These are phyloP conservation scores for Globisporangium megalacanthum DNA, from an alignment of 352 stramenopile genomes.

Conservation along the genomic window DNA sequence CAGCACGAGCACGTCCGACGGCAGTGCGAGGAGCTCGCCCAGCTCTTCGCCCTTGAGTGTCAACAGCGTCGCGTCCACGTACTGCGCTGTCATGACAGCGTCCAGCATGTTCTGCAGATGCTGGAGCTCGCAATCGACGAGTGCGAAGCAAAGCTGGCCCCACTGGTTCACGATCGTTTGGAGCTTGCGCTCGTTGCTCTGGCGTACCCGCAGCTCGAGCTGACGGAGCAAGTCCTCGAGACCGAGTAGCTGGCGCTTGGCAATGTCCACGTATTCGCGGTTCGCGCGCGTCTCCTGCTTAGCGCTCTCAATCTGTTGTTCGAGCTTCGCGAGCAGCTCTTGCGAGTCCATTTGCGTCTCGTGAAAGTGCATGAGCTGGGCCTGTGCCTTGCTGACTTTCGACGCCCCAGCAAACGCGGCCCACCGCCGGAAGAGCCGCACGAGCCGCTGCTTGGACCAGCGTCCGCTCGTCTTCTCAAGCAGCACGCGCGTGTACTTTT, in stretches of 20 bases:
- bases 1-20: slow-evolving; percentile 55
- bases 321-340: slow-evolving; percentile 41
- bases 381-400: slow-evolving; percentile 25
- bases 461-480: slow-evolving; percentile 49
- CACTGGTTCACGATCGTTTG: slow-evolving; percentile 64
- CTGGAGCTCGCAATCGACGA: slow-evolving; percentile 48
- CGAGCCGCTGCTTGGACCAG: slow-evolving; percentile 44
- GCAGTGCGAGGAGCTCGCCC: slow-evolving; percentile 34
- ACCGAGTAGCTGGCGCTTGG: slow-evolving; percentile 48
- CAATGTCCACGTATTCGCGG: slow-evolving; percentile 55
- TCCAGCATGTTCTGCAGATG: slow-evolving; percentile 63
- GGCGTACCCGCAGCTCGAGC: slow-evolving; percentile 36
- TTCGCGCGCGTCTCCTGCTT: slow-evolving; percentile 38
- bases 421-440: slow-evolving; percentile 42
- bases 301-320: slow-evolving; percentile 44
- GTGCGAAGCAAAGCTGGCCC: slow-evolving; percentile 44
- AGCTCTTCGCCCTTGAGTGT: slow-evolving; percentile 53
- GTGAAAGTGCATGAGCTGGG: slow-evolving; percentile 40
- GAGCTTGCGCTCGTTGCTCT: slow-evolving; percentile 52
- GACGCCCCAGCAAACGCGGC: slow-evolving; percentile 26
- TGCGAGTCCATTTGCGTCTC: slow-evolving; percentile 47
- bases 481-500: slow-evolving; percentile 68
- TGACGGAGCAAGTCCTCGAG: slow-evolving; percentile 52
- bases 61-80: slow-evolving; percentile 37
- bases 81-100: slow-evolving; percentile 30